phyloP scores from a whole-genome alignment of 345 rosid species.

The Laguncularia racemosa region DNA sequence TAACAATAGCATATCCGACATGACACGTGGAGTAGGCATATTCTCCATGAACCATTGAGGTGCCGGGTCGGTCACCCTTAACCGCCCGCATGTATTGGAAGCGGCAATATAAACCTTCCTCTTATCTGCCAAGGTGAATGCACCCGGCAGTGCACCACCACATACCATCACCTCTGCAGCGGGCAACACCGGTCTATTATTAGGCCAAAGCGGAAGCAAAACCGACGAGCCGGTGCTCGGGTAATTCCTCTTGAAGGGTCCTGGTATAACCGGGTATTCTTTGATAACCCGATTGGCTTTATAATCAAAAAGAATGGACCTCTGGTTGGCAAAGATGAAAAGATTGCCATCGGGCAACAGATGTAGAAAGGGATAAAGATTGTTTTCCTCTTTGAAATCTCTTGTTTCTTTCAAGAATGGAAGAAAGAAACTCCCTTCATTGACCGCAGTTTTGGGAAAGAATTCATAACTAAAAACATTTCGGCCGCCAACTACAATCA shows the following conservation, averaged over 20 bases:
- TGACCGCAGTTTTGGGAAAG: constrained; percentile 35
- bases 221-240: constrained; percentile 85
- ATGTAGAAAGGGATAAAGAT: constrained; percentile 78
- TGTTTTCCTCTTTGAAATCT: constrained; percentile 61
- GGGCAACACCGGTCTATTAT: constrained; percentile 1
- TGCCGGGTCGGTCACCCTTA: constrained; percentile 49
- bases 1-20: constrained; percentile 60
- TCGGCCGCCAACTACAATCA: constrained; percentile 68
- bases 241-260: constrained; percentile 55
- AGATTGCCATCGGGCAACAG: constrained; percentile 69
- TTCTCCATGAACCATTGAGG: constrained; percentile 69
- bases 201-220: constrained; percentile 52
- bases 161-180: constrained; percentile 72
- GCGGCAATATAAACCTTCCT: constrained; percentile 40
- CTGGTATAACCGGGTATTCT: constrained; percentile 59
- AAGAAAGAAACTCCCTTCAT: constrained; percentile 21
- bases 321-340: constrained; percentile 65
- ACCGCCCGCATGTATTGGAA: constrained; percentile 58
- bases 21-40: constrained; percentile 79
- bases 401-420: constrained; percentile 58
- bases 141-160: constrained; percentile 64
- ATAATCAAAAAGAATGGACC: constrained; percentile 56
- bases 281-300: constrained; percentile 32
- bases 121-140: constrained; percentile 34
- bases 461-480: constrained; percentile 59